Evolutionary conservation across 345 rosid genomes (phyloP).

Genomic region (Gossypium anomalum): DNA sequence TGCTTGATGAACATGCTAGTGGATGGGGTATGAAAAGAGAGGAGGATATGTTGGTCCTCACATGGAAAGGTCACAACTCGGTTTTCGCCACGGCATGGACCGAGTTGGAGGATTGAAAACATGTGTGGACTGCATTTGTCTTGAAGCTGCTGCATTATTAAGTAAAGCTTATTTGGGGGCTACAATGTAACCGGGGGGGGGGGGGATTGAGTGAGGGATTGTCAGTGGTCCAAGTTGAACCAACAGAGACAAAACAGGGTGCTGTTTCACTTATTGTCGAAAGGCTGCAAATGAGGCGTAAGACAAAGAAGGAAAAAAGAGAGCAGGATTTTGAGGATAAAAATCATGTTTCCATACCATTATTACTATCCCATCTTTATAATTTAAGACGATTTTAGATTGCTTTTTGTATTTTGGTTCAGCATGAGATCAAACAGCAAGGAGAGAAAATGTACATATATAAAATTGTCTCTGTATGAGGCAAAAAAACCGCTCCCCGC

Average conservation of each 20-base stretch:
- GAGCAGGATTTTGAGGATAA: conserved; percentile 23
- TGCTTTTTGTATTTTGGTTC: conserved; percentile 8
- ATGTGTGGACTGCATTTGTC: conserved; percentile 8
- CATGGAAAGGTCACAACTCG: conserved; percentile 80
- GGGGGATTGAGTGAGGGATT: no score
- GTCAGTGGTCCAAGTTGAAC: conserved; percentile 21
- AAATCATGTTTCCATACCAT: conserved; percentile 7
- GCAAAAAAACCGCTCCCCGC: not conserved
- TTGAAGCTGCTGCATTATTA: not conserved
- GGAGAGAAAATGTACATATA: conserved; percentile 6
- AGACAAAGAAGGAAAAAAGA: not conserved
- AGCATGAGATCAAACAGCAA: conserved; percentile 32
- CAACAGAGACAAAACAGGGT: conserved; percentile 13
- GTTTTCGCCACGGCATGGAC: conserved; percentile 62
- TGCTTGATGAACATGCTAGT: conserved; percentile 63
- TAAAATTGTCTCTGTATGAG: not conserved
- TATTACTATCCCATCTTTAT: not conserved
- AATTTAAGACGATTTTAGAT: not conserved
- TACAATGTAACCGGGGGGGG: not conserved
- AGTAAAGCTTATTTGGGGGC: not conserved
- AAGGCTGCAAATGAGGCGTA: conserved; percentile 27
- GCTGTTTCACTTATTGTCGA: conserved; percentile 21
- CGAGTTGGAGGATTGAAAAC: conserved; percentile 25
- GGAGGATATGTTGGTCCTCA: conserved; percentile 57
- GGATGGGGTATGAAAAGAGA: conserved; percentile 82